Evolutionary conservation across 306 rosid genomes (phyloP), one percentile per base, ranked within the genome.

Genomic region (Lathyrus sativus): DNA sequence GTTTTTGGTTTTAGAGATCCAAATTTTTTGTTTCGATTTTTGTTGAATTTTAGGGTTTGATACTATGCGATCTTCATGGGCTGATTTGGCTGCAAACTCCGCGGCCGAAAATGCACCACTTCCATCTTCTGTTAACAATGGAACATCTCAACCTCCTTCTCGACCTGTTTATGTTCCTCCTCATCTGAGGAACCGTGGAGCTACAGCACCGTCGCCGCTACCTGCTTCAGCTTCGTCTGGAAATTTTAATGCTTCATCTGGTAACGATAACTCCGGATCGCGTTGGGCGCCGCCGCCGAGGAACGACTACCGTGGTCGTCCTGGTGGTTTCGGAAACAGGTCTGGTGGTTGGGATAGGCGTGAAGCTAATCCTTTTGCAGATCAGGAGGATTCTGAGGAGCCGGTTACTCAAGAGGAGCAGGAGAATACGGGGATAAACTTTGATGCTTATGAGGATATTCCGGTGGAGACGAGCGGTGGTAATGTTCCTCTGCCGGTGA

Each of bases 61-160:
- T 62, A 88, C 79, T 71, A 86, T 85, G 90, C 89, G 90, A 82
- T 31, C 87, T 82, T 90, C 96, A 68, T 90, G 96, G 96, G 96
- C 96, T 79, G 96, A 90, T 88, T 74, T 86, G 82, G 95, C 95
- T 75, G 95, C 95, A 18, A 90, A 83, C 74, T 82, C 96, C 35
- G 87, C 87, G 50, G 81, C 95, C 68, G 96, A 90, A 56, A 85
- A 81, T 76, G 84, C 63, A 49, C 72, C 31, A 9, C 29, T 26
- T 19, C 31, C 59, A 2, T 2, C 59, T 53, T 53, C 82, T 26
- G 76, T 81, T 26, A 76, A 78, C 65, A 77, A 65, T 74, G 80
- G 66, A 78, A 74, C 1, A 35, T 39, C 76, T 6, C 37, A 71
- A 6, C 81, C 83, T 39, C 78, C 86, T 10, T 13, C 85, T 1